Evolutionary conservation across 441 rosid genomes (phyloP), one percentile per base, ranked within the genome.

Genomic region (Pelargonium hybrid): DNA sequence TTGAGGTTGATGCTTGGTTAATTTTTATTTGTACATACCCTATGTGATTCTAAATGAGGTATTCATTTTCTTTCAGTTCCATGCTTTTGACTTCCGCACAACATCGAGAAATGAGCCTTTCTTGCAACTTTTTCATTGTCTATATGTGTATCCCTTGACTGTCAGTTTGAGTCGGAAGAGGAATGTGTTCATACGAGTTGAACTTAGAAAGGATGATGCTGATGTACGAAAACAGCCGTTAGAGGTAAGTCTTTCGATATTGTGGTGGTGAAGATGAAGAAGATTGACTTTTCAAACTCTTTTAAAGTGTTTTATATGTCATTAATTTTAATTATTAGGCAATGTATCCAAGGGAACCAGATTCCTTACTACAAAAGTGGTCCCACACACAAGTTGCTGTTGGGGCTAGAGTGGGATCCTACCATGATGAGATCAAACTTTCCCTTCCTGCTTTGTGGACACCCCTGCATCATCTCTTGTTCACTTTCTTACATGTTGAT

Each of bases 21-120:
- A 62, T 62, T 17, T 26, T 62, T 29, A 62, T 62, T 62, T 25
- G 39, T 5, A 23, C n/a, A 13, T 54, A 17, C 17, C 21, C 14
- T 26, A 11, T 45, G 15, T 45, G 43, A 8, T 70, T 26, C 68
- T 82, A 26, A 74, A 65, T 71, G 68, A 47, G 61, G 43, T 78
- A 15, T 83, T 70, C 5, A 59, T 79, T 75, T 26, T 66, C 56
- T 25, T 82, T 34, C 89, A 85, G 90, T 89, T 89, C 79, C 91
- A 91, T 84, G 97, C 97, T 70, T 95, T 95, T 73, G 99, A 95
- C 86, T 95, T 95, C 87, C 90, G 98, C 69, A 88, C 96, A 57
- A 89, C 93, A 57, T 81, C 88, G 82, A 85, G 98, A 79, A 95
- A 95, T 25, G 97, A 95, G 87, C 99, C 99, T 65, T 95, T 95